phyloP scores from a whole-genome alignment of 2,329 filamentous ascomycete genomes.

The Huntiella abstrusa region DNA sequence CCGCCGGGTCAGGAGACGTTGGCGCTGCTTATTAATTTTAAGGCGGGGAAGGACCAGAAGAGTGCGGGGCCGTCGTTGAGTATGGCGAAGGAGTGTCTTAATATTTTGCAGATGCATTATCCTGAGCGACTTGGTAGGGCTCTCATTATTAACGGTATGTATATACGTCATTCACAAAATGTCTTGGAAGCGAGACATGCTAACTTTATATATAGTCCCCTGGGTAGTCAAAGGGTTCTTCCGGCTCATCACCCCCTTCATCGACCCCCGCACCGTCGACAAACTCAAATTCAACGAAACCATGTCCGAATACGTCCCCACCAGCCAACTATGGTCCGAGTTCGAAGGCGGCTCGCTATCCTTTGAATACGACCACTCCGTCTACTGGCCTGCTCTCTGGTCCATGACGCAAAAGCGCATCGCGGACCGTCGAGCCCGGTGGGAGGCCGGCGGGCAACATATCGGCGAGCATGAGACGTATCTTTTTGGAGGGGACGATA shows the following conservation, averaged over 20 bases:
- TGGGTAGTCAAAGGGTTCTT: conserved; percentile 90
- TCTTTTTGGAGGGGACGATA: conserved; percentile 41
- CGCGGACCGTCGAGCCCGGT: conserved; percentile 45
- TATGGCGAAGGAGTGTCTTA: conserved; percentile 65
- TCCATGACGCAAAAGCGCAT: conserved; percentile 48
- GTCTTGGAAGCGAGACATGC: background rate
- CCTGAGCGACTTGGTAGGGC: conserved; percentile 80
- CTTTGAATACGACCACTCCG: conserved; percentile 76
- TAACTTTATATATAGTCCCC: conserved; percentile 39
- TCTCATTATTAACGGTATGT: conserved; percentile 68
- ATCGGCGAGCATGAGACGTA: conserved; percentile 80
- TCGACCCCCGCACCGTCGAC: conserved; percentile 79
- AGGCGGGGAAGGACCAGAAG: conserved; percentile 53
- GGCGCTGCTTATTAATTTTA: conserved; percentile 82
- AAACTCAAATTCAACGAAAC: conserved; percentile 98
- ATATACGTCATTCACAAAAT: too few species aligned
- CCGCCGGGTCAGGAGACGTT: conserved; percentile 71
- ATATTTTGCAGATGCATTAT: conserved; percentile 89
- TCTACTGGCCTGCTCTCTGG: conserved; percentile 77
- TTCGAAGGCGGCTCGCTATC: conserved; percentile 59
- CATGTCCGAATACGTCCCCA: conserved; percentile 61
- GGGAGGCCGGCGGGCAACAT: conserved; percentile 60
- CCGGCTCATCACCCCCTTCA: conserved; percentile 88
- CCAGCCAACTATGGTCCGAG: conserved; percentile 62
- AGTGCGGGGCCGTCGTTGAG: conserved; percentile 55